Base-by-base conservation (phyloP, 768 basidiomycete species). In the Amyloporia xantha region DNA sequence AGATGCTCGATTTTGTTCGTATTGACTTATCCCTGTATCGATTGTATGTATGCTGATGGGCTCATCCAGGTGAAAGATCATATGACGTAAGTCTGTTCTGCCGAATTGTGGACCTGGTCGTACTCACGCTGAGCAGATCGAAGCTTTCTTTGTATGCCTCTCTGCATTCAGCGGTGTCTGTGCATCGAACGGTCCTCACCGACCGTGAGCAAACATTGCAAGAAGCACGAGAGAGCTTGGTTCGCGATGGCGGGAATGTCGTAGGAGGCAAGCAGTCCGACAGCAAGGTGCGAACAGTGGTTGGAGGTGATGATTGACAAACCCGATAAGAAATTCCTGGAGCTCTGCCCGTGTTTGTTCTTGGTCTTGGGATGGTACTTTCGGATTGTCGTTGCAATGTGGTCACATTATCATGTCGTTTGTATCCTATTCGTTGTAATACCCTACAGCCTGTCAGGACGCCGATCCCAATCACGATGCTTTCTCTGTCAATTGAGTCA, bases 1-100 rank as follows among this genome's bases (percentile, higher is more conserved):
- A 71, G 56, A 63, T 79, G 21, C 59, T 81, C 26, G 76, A 79
- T 49, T 71, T 73, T 36, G 79, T 79, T 51, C 54, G 77, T 71
- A 15, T 27, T 4, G 21, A 17, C 28, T 23, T 15, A 19, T 43
- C 36, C 17, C 39, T n/a, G n/a, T n/a, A n/a, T n/a, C n/a, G n/a
- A n/a, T n/a, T n/a, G n/a, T n/a, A n/a, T n/a, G n/a, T n/a, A n/a
- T n/a, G n/a, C n/a, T n/a, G n/a, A n/a, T 33, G 9, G 9, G 30
- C 30, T 33, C 30, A 33, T 33, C 15, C 43, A 69, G 66, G 66
- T 67, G 24, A 80, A 80, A 56, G 65, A 70, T 17, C 71, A 77
- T 48, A 74, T 81, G 70, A 64, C 61, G 76, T 79, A 41, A 50
- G 71, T 50, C 25, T n/a, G n/a, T n/a, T n/a, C n/a, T n/a, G n/a